Base-by-base conservation (phyloP, 495 filamentous ascomycete species). In the Xylaria sp. region DNA sequence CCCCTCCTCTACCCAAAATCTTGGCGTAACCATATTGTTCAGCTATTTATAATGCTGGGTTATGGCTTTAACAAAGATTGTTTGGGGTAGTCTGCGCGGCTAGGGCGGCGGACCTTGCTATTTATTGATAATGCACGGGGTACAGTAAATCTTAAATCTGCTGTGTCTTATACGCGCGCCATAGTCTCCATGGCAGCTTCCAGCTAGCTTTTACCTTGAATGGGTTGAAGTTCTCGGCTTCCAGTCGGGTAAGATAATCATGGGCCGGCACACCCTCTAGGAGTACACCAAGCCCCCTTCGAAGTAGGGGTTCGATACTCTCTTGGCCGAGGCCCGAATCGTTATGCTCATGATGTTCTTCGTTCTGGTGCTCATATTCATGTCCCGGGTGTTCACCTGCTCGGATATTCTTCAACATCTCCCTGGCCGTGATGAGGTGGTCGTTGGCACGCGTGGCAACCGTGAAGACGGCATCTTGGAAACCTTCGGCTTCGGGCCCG, bases 401-500 rank as follows among this genome's bases (percentile, higher is more conserved):
- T 40, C 89, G 86, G 15, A 97, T 78, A 75, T 92, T 92, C 78
- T 87, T 90, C 73, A 97, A 77, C 96, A 98, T 97, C 79, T 96
- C 93, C 71, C 95, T 85, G 19, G 92, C 95, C 0, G 96, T 98
- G 70, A 98, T 97, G 61, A 98, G 81, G 80, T 99, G 96, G 82
- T 99, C 96, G 78, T 93, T 94, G 6, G 96, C 96, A 41, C 94
- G 87, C 0, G 96, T 98, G 0, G 96, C 96, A 26, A 98, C 94
- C 24, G 88, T 85, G 75, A 98, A 98, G 5, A 99, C 90, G 1
- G 95, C 95, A 81, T 98, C 96, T 44, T 90, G 88, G 11, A 98
- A 82, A 0, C 94, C 95, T 17, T 88, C 82, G 0, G 96, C 95
- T 8, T 89, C 84, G 0, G 91, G 86, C 0, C 94, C 95, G n/a